Evolutionary conservation across 2,329 filamentous ascomycete species (phyloP).

Genomic region (Pezicula rhizophila): DNA sequence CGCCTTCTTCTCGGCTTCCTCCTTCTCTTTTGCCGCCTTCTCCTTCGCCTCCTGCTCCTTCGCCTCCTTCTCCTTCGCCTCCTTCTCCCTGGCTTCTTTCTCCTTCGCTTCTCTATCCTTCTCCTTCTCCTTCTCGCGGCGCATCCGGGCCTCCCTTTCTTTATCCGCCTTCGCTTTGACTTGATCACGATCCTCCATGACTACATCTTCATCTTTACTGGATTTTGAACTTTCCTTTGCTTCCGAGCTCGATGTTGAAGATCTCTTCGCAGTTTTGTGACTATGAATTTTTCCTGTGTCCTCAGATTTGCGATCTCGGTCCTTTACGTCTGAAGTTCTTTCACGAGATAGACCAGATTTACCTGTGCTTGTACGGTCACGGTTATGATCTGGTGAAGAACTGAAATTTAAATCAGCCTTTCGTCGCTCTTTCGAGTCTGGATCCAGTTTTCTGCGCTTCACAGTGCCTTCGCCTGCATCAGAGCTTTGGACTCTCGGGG

Average conservation of each 20-base stretch:
- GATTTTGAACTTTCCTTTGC: slow-evolving; percentile 10
- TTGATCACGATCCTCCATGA: slow-evolving; percentile 7
- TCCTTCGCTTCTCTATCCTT: slow-evolving; percentile 28
- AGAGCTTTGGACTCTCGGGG: slow-evolving; percentile 45
- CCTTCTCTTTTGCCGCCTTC: slow-evolving; percentile 2
- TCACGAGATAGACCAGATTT: slow-evolving; percentile 18
- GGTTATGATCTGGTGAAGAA: slow-evolving; percentile 20
- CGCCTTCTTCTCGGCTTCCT: background rate
- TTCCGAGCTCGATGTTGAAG: slow-evolving; percentile 4
- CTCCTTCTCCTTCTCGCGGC: slow-evolving; percentile 25
- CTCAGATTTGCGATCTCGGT: background rate
- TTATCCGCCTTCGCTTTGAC: slow-evolving; percentile 31
- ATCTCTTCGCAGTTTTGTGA: background rate
- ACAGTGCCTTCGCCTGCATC: slow-evolving; percentile 44
- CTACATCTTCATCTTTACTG: background rate
- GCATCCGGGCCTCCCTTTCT: slow-evolving; percentile 31
- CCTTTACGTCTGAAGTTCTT: slow-evolving; percentile 2
- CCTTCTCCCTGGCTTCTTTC: slow-evolving; percentile 24
- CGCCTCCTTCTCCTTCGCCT: slow-evolving; percentile 24
- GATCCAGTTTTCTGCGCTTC: slow-evolving; percentile 53
- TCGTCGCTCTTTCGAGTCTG: slow-evolving; percentile 29
- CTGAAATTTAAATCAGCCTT: slow-evolving; percentile 18
- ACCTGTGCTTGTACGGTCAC: slow-evolving; percentile 3
- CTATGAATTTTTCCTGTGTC: background rate
- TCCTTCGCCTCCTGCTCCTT: slow-evolving; percentile 24